Evolutionary conservation across 148 eudicot species (phyloP), one percentile per base, ranked within the genome.

Genomic region (Selenicereus undatus): DNA sequence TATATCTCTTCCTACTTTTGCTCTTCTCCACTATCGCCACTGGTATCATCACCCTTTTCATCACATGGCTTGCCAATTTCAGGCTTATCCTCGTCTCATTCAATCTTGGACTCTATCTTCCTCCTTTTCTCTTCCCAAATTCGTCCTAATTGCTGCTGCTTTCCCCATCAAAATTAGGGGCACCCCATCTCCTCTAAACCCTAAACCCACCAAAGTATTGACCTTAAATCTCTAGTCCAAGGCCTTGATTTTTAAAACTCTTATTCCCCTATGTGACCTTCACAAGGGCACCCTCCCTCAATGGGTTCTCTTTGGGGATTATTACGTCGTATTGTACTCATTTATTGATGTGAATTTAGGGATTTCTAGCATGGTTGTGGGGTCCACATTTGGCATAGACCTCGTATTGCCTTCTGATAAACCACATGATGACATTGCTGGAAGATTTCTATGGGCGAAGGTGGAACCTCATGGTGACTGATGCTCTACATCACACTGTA

Each of bases 401-500:
- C 84, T 92, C 10, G 86, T 80, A 32, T 82, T 86, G 1, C 90
- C 82, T 45, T 91, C 86, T 56, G n/a, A 87, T 66, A 86, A 90
- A 65, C 93, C 92, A 86, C 29, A 50, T 86, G 8, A 81, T 91
- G 1, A 91, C 91, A 2, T 91, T 91, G 0, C 76, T 90, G 8
- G 89, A 91, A 74, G 90, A 91, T 36, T 91, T 91, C 42, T 90
- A 91, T 91, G 90, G 92, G 0, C 45, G 83, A n/a, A 88, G 93
- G 80, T 91, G 92, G 94, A 91, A 91, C 60, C 79, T 87, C 18
- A 85, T 87, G 85, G 89, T 84, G 1, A 54, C 90, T 0, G 82
- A 83, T 32, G 69, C 79, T 0, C 62, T 91, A 29, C 91, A 84
- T 0, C 77, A 76, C 17, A 87, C 86, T 0, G 78, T 88, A n/a